Evolutionary conservation across 768 basidiomycete species (phyloP), one percentile per base, ranked within the genome.

Genomic region (Fomitopsis pulvina): DNA sequence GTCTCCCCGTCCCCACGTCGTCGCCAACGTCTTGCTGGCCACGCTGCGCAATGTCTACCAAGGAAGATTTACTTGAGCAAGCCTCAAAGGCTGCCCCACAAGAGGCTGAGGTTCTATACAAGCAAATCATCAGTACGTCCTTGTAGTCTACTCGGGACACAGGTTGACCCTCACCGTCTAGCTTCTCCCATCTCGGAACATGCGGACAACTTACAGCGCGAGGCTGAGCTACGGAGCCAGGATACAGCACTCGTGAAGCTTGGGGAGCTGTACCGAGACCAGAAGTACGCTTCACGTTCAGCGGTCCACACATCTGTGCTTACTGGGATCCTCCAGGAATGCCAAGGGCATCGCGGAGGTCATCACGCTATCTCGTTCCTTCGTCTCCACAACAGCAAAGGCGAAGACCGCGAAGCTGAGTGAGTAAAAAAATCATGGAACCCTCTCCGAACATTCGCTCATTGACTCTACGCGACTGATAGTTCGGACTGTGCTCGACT

Each of bases 371-470:
- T 92, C 90, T 0, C 73, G 92, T 0, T 61, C 66, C 10, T 92
- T 94, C 73, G 89, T 95, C 79, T 84, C 89, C 0, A 86, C 87
- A n/a, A 89, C 92, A 0, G 94, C 94, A 14, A 97, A 97, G 68
- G 94, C 93, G 1, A 96, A 97, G 68, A 96, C 95, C 0, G 93
- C 93, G 2, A 95, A 95, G 70, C 81, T 97, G 55, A 95, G 92
- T 92, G 54, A 58, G 84, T 67, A 24, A 52, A 43, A 24, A 20
- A 14, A 27, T 38, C 34, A 10, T 41, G 22, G 26, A 3, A 9
- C 41, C 21, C 16, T 44, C 24, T 21, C 25, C 41, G 1, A 41
- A 25, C 32, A 4, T 50, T 2, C 11, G 21, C 14, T 25, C 34
- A n/a, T 39, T 46, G 18, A 51, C 24, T 7, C 37, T 18, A 30